Conservation (phyloP, 805 yeast species). For the Sporopachydermia lactativora region DNA sequence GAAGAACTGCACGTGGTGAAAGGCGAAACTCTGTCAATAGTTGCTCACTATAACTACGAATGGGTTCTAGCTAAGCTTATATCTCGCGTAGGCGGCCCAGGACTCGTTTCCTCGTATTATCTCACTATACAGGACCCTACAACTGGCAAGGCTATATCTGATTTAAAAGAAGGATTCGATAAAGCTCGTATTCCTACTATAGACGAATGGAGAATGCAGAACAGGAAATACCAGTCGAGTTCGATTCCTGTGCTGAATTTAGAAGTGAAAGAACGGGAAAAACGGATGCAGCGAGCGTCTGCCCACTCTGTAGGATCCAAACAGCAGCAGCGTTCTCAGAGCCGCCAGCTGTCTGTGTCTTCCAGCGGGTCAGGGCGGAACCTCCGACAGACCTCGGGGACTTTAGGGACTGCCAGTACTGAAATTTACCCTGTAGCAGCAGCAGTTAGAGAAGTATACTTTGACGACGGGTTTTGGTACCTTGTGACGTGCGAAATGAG, state of each 20-base stretch:
- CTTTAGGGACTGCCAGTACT: neutral
- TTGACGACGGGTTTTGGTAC: constrained; percentile 86
- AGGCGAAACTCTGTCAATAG: constrained; percentile 82
- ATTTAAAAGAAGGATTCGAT: constrained; percentile 43
- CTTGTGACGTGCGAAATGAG: constrained; percentile 52
- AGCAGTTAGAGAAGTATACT: constrained; percentile 63
- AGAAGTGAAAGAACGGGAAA: constrained; percentile 3
- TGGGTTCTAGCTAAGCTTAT: constrained; percentile 98
- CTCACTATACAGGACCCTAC: constrained; percentile 75
- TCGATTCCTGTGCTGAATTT: constrained; percentile 33
- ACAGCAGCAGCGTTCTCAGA: constrained; percentile 4
- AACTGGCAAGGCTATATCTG: constrained; percentile 43
- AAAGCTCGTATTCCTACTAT: constrained; percentile 75
- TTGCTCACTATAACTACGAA: constrained; percentile 93
- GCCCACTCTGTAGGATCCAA: constrained; percentile 5
- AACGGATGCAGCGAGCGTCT: constrained; percentile 3
- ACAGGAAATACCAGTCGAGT: constrained; percentile 86
- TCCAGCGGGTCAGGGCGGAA: constrained; percentile 2
- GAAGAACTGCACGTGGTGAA: constrained; percentile 78
- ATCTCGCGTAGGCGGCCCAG: constrained; percentile 92
- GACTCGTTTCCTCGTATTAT: constrained; percentile 83
- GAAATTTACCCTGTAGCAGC: constrained; percentile 44
- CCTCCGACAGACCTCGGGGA: no score
- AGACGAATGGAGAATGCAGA: constrained; percentile 86
- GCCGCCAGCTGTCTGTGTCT: neutral